Conservation (phyloP, 176 grass and related monocot species). For the Aegilops umbellulata region DNA sequence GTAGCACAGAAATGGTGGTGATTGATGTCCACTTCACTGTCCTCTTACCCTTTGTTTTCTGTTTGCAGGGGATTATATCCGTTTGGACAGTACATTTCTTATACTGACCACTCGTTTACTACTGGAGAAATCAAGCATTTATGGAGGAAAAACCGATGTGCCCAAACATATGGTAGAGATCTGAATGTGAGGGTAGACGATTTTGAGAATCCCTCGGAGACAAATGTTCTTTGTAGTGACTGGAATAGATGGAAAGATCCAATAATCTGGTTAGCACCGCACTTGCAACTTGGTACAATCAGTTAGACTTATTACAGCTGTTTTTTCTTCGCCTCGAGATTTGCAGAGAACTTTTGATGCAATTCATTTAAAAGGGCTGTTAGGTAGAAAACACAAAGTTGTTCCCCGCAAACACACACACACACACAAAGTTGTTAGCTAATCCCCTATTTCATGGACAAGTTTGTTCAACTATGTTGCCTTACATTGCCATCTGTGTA, state of each 20-base stretch:
- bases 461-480: not conserved
- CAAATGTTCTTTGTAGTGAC: constrained; percentile 90
- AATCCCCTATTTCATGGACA: not conserved
- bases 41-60: not conserved
- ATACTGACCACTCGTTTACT: constrained; percentile 75
- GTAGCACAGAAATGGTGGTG: not conserved
- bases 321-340: not conserved
- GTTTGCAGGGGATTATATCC: constrained; percentile 65
- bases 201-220: constrained; percentile 72
- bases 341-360: not conserved
- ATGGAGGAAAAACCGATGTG: constrained; percentile 91
- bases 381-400: not conserved
- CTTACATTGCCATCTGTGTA: not conserved
- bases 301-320: not conserved
- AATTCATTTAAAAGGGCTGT: not conserved
- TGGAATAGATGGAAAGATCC: constrained; percentile 84
- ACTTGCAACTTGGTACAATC: not conserved
- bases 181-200: constrained; percentile 75
- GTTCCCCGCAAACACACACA: too few species aligned
- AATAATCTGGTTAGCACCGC: constrained; percentile 72
- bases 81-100: constrained; percentile 84
- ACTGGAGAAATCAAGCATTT: constrained; percentile 83
- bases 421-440: not conserved
- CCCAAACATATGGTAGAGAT: constrained; percentile 52
- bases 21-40: too few species aligned